Evolutionary conservation across 805 yeast genomes (phyloP), one percentile per base, ranked within the genome.

Genomic region (Saccharomycopsis fibuligera): DNA sequence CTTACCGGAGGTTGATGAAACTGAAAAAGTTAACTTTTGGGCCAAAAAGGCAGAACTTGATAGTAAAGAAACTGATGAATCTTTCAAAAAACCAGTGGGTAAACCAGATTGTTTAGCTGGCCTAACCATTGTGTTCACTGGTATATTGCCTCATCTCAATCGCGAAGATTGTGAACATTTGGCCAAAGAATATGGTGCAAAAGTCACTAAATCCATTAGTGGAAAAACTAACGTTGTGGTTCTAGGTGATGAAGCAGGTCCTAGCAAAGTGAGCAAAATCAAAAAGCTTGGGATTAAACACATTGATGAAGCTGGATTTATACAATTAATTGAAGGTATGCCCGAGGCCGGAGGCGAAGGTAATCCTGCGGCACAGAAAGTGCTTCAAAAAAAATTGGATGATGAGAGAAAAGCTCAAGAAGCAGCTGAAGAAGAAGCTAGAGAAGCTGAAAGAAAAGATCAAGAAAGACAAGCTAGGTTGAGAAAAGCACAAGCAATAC

Each of bases 241-340:
- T 1, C 72, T 93, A 27, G 99, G 99, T 5, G 88, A 76, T 45
- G 97, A 93, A 56, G 98, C 99, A 2, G 99, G 99, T 0, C 97
- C 98, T 2, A 80, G 88, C n/a, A 93, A 93, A 64, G 79, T 93
- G 38, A 78, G 78, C 58, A 86, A 82, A 59, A 91, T 95, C 56
- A 82, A 78, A 58, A 76, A 79, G 45, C 69, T 81, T 55, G 74
- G 77, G 5, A 78, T 87, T 47, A 90, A 90, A 64, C 88, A 95
- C 36, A 83, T 91, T 51, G 81, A 79, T 58, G 96, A 93, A 64
- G 86, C 77, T 9, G 98, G 98, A 0, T 89, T 93, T 57, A 65
- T 86, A 36, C 79, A 81, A 55, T 69, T 93, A 54, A 71, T 93
- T 41, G 58, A 70, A 21, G 75, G 79, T 5, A 86, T 91, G 93